Conservation (phyloP, 192 early-diverging fungal genomes). For the Chytriomyces hyalinus region DNA sequence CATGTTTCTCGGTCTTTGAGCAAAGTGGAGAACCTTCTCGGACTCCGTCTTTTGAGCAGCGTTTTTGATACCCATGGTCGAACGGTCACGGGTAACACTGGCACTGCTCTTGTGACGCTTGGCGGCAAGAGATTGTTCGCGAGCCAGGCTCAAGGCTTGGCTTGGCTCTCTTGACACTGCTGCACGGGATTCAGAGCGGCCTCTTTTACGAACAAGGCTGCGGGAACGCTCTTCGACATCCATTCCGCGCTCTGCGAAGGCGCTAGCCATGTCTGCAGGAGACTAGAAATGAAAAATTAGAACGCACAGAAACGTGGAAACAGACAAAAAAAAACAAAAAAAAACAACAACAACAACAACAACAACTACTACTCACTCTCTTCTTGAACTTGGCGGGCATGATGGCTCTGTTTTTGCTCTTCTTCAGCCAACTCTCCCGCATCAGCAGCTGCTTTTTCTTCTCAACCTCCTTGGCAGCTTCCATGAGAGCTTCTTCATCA, state of each 20-base stretch:
- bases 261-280: conserved; percentile 60
- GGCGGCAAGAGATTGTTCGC: conserved; percentile 32
- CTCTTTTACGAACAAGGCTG: conserved; percentile 72
- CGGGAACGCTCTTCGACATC: conserved; percentile 69
- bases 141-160: conserved; percentile 5
- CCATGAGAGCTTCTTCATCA: conserved; percentile 80
- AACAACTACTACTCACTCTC: conserved; percentile 31
- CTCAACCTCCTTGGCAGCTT: conserved; percentile 79
- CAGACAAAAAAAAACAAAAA: conserved; percentile 2
- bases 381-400: conserved; percentile 67
- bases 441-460: conserved; percentile 85
- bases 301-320: background rate
- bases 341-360: background rate
- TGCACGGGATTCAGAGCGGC: conserved; percentile 69
- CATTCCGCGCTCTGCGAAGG: conserved; percentile 77
- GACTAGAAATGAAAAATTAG: conserved; percentile 1
- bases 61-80: conserved; percentile 75
- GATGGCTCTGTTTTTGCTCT: conserved; percentile 79
- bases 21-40: conserved; percentile 77
- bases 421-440: conserved; percentile 72
- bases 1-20: conserved; percentile 75
- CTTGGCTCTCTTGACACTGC: background rate
- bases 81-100: conserved; percentile 43
- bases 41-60: conserved; percentile 66
- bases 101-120: conserved; percentile 41